Percentiles rank a stretch among this genome's conserved stretches.
These are phyloP conservation scores for Geotrichum phurueaensis DNA, from an alignment of 1,139 yeast genomes.

Conservation along the genomic window DNA sequence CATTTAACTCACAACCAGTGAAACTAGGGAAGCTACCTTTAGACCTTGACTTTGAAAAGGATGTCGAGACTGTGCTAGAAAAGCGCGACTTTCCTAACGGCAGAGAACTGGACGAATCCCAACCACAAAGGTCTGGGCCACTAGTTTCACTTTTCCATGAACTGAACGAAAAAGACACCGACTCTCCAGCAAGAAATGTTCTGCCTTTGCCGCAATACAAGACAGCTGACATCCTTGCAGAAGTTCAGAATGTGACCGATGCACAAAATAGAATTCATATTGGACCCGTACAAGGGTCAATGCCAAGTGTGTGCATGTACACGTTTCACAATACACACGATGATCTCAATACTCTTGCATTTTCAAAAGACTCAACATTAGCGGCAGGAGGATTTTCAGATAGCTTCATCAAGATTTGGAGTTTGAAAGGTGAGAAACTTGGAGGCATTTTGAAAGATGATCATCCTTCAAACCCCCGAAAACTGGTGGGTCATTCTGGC, in stretches of 20 bases:
- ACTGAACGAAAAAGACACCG: conserved; percentile 43
- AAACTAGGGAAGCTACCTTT: conserved; percentile 77
- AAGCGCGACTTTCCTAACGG: conserved; percentile 54
- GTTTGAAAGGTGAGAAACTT: conserved; percentile 82
- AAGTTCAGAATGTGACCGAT: conserved; percentile 73
- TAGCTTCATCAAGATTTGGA: conserved; percentile 85
- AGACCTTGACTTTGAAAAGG: conserved; percentile 79
- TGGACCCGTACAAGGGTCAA: conserved; percentile 62
- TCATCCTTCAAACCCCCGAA: conserved; percentile 41
- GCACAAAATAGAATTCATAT: conserved; percentile 67
- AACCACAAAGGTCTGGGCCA: conserved; percentile 26
- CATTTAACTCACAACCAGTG: conserved; percentile 66
- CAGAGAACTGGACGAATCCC: conserved; percentile 24
- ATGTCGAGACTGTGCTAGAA: conserved; percentile 76
- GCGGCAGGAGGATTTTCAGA: conserved; percentile 95
- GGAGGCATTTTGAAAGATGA: conserved; percentile 61
- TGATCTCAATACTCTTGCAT: conserved; percentile 75
- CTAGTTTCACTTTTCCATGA: conserved; percentile 45
- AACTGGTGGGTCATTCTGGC: conserved; percentile 88
- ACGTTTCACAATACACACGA: conserved; percentile 94
- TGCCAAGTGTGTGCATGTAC: conserved; percentile 97
- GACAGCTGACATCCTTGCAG: conserved; percentile 69
- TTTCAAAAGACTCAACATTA: conserved; percentile 79
- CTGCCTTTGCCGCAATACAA: conserved; percentile 85
- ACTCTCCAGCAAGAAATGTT: conserved; percentile 67